Evolutionary conservation across 2,329 filamentous ascomycete species (phyloP).

Genomic region (Xylaria sp.): DNA sequence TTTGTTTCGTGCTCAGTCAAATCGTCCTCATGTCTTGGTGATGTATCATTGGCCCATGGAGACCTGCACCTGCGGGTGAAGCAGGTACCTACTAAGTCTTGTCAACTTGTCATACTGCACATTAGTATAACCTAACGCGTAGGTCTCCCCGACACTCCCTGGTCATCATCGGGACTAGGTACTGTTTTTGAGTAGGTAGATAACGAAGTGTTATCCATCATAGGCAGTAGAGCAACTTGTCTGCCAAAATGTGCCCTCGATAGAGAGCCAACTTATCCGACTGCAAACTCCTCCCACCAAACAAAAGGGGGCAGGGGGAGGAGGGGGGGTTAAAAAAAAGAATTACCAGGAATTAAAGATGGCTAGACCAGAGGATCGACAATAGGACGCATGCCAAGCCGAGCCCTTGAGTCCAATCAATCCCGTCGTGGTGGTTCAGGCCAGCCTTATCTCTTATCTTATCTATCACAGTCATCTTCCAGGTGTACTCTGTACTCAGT

Average conservation of each 20-base stretch:
- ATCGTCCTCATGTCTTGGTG: neutral
- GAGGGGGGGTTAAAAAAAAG: neutral
- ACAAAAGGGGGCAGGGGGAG: too few species aligned
- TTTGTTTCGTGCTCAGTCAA: neutral
- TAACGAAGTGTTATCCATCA: too few species aligned
- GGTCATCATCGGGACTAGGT: neutral
- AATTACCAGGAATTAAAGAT: neutral
- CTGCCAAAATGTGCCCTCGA: neutral
- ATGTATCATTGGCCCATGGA: slow-evolving; percentile 6
- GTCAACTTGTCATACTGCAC: neutral
- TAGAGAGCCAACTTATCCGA: too few species aligned
- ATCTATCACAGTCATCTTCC: neutral
- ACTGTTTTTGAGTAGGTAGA: neutral
- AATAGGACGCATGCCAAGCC: slow-evolving; percentile 1
- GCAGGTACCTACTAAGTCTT: neutral
- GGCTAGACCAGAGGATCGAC: neutral
- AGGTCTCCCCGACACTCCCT: neutral
- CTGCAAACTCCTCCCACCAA: neutral
- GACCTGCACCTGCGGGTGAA: neutral
- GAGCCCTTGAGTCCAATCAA: neutral
- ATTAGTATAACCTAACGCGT: too few species aligned
- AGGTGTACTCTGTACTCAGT: neutral
- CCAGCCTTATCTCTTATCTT: slow-evolving; percentile 28
- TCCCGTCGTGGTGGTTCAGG: neutral
- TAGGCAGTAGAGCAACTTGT: neutral